These are phyloP conservation scores for Phytophthora melonis DNA, from an alignment of 352 stramenopile species.

Conservation along the genomic window DNA sequence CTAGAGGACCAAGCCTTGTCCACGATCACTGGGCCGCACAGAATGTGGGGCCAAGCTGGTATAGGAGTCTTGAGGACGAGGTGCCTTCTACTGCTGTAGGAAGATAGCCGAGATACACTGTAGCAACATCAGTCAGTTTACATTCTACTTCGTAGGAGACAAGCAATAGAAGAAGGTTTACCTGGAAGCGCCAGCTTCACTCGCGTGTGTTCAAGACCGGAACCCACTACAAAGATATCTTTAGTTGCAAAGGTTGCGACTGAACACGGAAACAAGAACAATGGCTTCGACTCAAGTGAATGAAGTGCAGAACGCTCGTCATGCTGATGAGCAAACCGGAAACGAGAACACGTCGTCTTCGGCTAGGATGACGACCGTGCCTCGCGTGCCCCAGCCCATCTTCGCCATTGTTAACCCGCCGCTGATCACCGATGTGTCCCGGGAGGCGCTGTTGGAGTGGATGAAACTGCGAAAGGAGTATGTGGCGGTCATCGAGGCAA, in stretches of 20 bases:
- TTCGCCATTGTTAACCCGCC: constrained; percentile 18
- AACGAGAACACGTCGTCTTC: not conserved
- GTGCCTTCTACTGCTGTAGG: too few relatives aligned
- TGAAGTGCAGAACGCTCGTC: not conserved
- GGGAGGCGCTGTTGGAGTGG: constrained; percentile 16
- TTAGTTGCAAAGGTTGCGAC: constrained; percentile 30
- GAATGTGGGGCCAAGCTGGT: too few relatives aligned
- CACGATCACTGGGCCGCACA: too few relatives aligned
- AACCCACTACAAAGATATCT: constrained; percentile 16
- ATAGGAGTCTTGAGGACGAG: too few relatives aligned
- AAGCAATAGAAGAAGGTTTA: too few relatives aligned
- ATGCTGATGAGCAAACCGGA: not conserved
- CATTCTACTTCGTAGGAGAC: too few relatives aligned
- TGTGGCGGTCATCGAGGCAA: constrained; percentile 7
- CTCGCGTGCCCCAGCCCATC: constrained; percentile 10
- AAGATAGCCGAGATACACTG: too few relatives aligned
- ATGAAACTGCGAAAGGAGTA: constrained; percentile 25
- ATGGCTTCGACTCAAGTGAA: constrained; percentile 1
- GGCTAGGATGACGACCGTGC: not conserved
- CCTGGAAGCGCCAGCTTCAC: too few relatives aligned
- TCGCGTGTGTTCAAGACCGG: not conserved
- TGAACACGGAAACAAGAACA: constrained; percentile 14
- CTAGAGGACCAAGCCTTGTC: too few relatives aligned
- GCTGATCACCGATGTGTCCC: constrained; percentile 18
- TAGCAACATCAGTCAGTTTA: too few relatives aligned